phyloP scores from a whole-genome alignment of 805 yeast genomes.

The Brettanomyces custersianus region DNA sequence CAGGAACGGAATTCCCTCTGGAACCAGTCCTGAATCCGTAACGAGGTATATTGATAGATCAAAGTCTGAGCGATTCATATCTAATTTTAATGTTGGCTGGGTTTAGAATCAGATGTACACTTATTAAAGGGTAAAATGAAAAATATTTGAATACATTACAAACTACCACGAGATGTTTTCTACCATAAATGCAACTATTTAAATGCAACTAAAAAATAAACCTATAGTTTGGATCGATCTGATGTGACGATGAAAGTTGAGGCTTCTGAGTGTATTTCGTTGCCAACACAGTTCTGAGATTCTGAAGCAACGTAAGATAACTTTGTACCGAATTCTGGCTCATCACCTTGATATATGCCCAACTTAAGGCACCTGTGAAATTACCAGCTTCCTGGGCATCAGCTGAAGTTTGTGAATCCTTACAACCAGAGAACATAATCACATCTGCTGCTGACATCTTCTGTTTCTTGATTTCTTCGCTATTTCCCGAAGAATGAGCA shows the following conservation, averaged over 20 bases:
- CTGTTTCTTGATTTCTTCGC: constrained; percentile 38
- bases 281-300: constrained; percentile 54
- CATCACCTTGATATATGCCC: constrained; percentile 63
- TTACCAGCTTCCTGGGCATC: constrained; percentile 67
- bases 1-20: constrained; percentile 43
- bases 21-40: constrained; percentile 71
- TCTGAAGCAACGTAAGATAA: constrained; percentile 59
- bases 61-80: constrained; percentile 7
- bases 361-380: constrained; percentile 81
- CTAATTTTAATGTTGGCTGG: background rate
- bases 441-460: constrained; percentile 74
- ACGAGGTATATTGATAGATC: constrained; percentile 69
- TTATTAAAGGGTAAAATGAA: background rate
- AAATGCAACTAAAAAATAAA: constrained; percentile 23
- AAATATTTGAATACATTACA: background rate
- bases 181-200: background rate
- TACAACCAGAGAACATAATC: constrained; percentile 70
- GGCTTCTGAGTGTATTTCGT: constrained; percentile 75
- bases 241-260: constrained; percentile 73
- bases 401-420: constrained; percentile 77
- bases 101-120: background rate
- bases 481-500: constrained; percentile 22
- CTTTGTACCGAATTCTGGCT: constrained; percentile 53
- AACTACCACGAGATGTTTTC: background rate
- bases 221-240: constrained; percentile 49